Evolutionary conservation across 192 early-diverging fungal species (phyloP), one percentile per base, ranked within the genome.

Genomic region (Entomortierella parvispora): DNA sequence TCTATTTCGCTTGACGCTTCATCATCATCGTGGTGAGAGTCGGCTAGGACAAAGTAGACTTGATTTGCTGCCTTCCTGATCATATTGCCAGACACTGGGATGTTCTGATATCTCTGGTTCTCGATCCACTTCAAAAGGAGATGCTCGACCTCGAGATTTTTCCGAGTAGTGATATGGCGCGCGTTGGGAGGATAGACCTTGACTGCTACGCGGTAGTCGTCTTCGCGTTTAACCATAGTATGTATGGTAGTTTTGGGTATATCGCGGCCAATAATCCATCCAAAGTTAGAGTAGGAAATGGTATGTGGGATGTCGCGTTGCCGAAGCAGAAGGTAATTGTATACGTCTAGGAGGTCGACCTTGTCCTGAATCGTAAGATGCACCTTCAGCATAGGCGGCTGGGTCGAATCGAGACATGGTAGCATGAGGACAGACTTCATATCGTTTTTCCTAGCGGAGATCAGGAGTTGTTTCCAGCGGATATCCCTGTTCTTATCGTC

Each of bases 311-410:
- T 15, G 28, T 55, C 17, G 14, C 31, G 18, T 18, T 56, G 31
- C 6, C 63, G 23, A 10, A 22, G 44, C 20, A 31, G 7, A 32
- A 46, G 53, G 48, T 65, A 56, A n/a, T 56, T 42, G 25, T 45
- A 65, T 44, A 54, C 56, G 18, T 65, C 64, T 6, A 65, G 17
- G 14, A 47, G 15, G 22, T 64, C 62, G 50, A 64, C 34, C 32
- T 64, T 23, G 14, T 37, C 34, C 4, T 14, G 46, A 22, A 64
- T 33, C 34, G 48, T 42, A 14, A 8, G 37, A 25, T n/a, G 53
- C 10, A 34, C 49, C 50, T 26, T 64, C 0, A 29, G 1, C 62
- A 64, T 64, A 2, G 49, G 48, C 1, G 53, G 26, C 9, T 51
- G 47, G 37, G 34, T 51, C 22, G 15, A 17, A 34, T 49, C 61